A percentile compares a stretch with the other conserved stretches of the same genome.
Conservation (phyloP, 768 basidiomycete genomes). For the Suillus americanus region DNA sequence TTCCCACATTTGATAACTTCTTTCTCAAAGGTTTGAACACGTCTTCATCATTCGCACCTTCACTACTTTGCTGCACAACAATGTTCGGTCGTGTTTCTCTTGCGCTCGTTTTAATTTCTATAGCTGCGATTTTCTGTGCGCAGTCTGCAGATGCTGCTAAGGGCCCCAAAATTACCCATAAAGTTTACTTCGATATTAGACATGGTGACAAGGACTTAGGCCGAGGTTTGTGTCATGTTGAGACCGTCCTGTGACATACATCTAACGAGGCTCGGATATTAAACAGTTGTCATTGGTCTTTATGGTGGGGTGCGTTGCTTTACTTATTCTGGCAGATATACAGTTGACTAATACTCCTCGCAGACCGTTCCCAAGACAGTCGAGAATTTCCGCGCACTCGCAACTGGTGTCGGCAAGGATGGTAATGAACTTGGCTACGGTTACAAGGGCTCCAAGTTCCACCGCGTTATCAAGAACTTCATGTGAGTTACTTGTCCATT, state of each 20-base stretch:
- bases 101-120: conserved; percentile 57
- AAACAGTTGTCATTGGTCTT: conserved; percentile 78
- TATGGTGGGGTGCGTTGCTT: conserved; percentile 72
- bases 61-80: conserved; percentile 8
- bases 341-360: neutral
- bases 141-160: conserved; percentile 79
- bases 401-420: conserved; percentile 76
- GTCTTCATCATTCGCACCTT: conserved; percentile 21
- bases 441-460: conserved; percentile 96
- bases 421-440: conserved; percentile 73
- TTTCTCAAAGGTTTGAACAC: conserved; percentile 16
- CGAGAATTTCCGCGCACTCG: conserved; percentile 95
- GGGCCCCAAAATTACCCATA: conserved; percentile 87
- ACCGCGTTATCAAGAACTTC: conserved; percentile 93
- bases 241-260: neutral
- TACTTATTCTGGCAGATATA: neutral
- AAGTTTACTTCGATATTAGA: conserved; percentile 92
- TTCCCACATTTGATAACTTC: conserved; percentile 21
- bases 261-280: conserved; percentile 10
- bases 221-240: conserved; percentile 53
- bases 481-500: conserved; percentile 51
- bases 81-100: conserved; percentile 66
- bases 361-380: conserved; percentile 95
- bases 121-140: conserved; percentile 70
- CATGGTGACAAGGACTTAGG: conserved; percentile 89